Percentiles rank a stretch among this genome's conserved stretches.
Evolutionary conservation across 2,329 filamentous ascomycete genomes (phyloP).

Genomic region (Fusarium marasasianum): DNA sequence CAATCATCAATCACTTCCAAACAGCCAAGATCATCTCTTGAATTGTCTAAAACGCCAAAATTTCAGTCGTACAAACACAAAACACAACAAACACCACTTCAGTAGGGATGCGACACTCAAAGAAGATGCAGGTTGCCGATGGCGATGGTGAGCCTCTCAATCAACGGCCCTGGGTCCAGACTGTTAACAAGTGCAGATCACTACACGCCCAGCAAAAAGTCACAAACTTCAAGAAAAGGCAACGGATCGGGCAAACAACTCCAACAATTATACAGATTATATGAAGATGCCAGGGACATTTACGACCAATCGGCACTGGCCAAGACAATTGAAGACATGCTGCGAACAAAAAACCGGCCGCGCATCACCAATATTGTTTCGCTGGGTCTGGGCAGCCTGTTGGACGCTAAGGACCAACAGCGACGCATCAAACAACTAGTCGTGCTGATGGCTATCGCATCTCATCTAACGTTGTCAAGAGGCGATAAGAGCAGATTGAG

Average conservation of each 20-base stretch:
- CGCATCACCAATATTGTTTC: conserved; percentile 32
- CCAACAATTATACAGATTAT: conserved; percentile 23
- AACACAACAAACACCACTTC: not conserved
- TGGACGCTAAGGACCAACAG: conserved; percentile 34
- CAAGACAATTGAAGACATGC: conserved; percentile 29
- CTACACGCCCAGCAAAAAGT: conserved; percentile 1
- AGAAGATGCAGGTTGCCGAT: not conserved
- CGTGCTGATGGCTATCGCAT: conserved; percentile 32
- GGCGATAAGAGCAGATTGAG: not conserved
- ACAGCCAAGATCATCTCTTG: not conserved
- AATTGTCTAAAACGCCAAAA: not conserved
- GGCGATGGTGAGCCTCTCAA: conserved; percentile 2
- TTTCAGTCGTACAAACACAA: accelerated
- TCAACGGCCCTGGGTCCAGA: not conserved
- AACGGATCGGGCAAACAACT: conserved; percentile 24
- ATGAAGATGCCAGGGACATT: conserved; percentile 19
- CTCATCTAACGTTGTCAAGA: conserved; percentile 7
- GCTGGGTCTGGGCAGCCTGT: conserved; percentile 33
- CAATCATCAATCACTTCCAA: not conserved
- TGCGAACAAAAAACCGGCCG: conserved; percentile 27
- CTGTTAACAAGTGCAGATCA: not conserved
- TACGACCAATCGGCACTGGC: conserved; percentile 27
- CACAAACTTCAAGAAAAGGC: conserved; percentile 1
- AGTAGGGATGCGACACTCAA: conserved; percentile 22
- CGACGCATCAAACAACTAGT: conserved; percentile 40